These are phyloP conservation scores for Solanum pennellii DNA, from an alignment of 257 asterid species.

Conservation along the genomic window DNA sequence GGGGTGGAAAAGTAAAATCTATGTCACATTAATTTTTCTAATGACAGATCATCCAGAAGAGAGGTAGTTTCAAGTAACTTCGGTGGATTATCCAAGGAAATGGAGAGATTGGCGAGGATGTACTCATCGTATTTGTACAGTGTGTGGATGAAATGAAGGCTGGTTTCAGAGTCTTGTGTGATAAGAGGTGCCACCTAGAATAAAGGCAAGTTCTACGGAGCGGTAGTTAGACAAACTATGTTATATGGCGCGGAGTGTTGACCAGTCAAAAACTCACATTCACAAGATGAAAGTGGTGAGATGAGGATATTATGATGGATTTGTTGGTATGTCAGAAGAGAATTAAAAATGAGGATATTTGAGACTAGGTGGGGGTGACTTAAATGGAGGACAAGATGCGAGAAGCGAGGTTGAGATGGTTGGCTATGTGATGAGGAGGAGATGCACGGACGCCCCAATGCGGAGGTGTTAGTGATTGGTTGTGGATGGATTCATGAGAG, in stretches of 20 bases:
- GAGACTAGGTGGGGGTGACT: not conserved
- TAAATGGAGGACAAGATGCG: not conserved
- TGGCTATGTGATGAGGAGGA: not conserved
- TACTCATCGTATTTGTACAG: not conserved
- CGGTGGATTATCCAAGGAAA: not conserved
- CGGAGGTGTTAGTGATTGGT: not conserved
- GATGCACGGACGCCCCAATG: not conserved
- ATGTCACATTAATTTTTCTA: not conserved
- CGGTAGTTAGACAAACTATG: not conserved
- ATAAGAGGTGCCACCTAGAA: not conserved
- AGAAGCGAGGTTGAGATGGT: not conserved
- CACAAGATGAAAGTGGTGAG: not conserved
- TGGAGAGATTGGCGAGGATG: not conserved
- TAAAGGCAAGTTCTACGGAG: not conserved
- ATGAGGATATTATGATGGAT: not conserved
- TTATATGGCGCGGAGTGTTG: not conserved
- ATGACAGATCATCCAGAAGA: not conserved
- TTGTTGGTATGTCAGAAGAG: not conserved
- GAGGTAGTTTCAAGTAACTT: not conserved
- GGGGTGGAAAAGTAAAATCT: not conserved
- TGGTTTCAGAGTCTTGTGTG: not conserved
- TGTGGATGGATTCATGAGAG: not conserved
- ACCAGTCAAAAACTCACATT: not conserved
- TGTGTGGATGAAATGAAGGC: not conserved
- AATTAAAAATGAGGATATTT: not conserved